Conservation (phyloP, 345 rosid species). For the Aethionema arabicum region DNA sequence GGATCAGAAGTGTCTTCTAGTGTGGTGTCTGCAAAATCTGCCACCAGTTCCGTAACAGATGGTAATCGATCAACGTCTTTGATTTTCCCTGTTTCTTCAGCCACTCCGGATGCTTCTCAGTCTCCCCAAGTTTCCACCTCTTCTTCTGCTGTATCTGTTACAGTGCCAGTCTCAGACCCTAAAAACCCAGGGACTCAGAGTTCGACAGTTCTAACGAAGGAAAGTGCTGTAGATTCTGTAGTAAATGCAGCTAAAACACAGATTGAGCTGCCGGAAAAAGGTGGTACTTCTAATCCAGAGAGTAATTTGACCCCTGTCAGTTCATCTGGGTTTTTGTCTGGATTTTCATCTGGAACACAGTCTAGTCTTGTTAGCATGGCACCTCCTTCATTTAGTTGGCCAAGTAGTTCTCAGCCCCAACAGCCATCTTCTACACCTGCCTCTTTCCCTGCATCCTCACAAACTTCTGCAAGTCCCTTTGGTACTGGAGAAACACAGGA, state of each 20-base stretch:
- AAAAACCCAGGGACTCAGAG: slow-evolving; percentile 42
- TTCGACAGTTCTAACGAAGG: slow-evolving; percentile 28
- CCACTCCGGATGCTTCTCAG: slow-evolving; percentile 37
- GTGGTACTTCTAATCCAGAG: slow-evolving; percentile 45
- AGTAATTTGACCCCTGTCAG: slow-evolving; percentile 40
- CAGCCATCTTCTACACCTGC: slow-evolving; percentile 35
- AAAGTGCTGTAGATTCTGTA: slow-evolving; percentile 35
- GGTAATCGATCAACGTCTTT: slow-evolving; percentile 36
- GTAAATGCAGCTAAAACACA: slow-evolving; percentile 36
- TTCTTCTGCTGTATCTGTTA: slow-evolving; percentile 31
- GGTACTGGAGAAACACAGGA: slow-evolving; percentile 51
- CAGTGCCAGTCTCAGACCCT: slow-evolving; percentile 38
- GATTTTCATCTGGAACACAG: slow-evolving; percentile 44
- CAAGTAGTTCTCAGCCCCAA: slow-evolving; percentile 47
- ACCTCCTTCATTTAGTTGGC: slow-evolving; percentile 40
- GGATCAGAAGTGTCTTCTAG: slow-evolving; percentile 41
- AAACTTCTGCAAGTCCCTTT: slow-evolving; percentile 40
- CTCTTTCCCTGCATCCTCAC: slow-evolving; percentile 37
- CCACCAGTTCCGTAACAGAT: slow-evolving; percentile 37
- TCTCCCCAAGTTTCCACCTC: slow-evolving; percentile 36
- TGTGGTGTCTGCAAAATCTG: slow-evolving; percentile 30
- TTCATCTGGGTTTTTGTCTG: slow-evolving; percentile 39
- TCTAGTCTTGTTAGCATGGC: slow-evolving; percentile 33
- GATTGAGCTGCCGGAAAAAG: slow-evolving; percentile 34
- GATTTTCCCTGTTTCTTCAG: slow-evolving; percentile 34